Conservation (phyloP, 495 filamentous ascomycete species). For the Cairneyella variabilis region DNA sequence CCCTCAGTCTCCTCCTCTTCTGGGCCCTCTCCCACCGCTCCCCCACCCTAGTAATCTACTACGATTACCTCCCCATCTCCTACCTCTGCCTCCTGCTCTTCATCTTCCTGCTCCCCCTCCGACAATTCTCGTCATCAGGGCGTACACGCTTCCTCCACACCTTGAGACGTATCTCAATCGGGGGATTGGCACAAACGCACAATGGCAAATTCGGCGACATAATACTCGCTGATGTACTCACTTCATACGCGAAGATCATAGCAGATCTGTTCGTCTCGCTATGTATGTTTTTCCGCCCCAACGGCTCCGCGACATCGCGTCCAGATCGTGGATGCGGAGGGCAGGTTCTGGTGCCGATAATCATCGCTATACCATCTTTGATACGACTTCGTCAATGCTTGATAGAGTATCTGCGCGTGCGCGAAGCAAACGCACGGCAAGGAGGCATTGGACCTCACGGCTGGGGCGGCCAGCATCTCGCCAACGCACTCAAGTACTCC, state of each 20-base stretch:
- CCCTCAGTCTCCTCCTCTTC: conserved; percentile 69
- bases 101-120: conserved; percentile 69
- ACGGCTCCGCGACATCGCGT: conserved; percentile 67
- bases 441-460: conserved; percentile 36
- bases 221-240: conserved; percentile 89
- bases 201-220: conserved; percentile 93
- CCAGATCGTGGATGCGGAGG: conserved; percentile 81
- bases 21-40: conserved; percentile 74
- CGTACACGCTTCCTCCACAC: conserved; percentile 70
- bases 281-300: conserved; percentile 78
- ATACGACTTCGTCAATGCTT: conserved; percentile 92
- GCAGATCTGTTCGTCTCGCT: conserved; percentile 83
- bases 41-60: conserved; percentile 59
- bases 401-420: conserved; percentile 78
- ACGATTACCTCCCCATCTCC: conserved; percentile 77
- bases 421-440: conserved; percentile 40
- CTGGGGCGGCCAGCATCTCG: conserved; percentile 79
- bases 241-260: conserved; percentile 87
- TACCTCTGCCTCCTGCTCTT: conserved; percentile 67
- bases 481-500: conserved; percentile 90
- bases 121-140: conserved; percentile 65
- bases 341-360: conserved; percentile 66
- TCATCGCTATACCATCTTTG: conserved; percentile 74
- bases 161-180: conserved; percentile 68
- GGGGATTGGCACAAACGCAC: conserved; percentile 72